Conservation (phyloP, 139 green algal species). For the Closterium sp. region DNA sequence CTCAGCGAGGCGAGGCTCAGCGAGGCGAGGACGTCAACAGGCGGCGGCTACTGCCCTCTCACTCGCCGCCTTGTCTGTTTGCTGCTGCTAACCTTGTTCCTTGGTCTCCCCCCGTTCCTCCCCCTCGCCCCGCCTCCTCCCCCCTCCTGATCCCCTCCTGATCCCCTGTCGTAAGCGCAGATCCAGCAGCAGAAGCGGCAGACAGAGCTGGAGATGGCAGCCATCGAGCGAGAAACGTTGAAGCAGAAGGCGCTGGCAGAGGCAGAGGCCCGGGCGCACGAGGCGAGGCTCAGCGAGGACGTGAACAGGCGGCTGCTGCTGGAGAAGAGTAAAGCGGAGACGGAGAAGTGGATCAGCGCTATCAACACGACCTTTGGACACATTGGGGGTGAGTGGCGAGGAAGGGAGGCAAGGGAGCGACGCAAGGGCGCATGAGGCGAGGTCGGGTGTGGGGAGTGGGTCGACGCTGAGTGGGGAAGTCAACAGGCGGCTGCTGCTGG, state of each 20-base stretch:
- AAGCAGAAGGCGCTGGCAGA: constrained; percentile 79
- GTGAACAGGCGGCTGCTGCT: constrained; percentile 34
- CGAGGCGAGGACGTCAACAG: no score
- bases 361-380: constrained; percentile 83
- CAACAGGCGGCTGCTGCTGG: constrained; percentile 66
- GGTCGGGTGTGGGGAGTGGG: no score
- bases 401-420: no score
- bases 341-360: constrained; percentile 71
- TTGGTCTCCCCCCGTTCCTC: no score
- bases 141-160: constrained; percentile 83
- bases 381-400: constrained; percentile 37
- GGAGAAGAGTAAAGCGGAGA: constrained; percentile 62
- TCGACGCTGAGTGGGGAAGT: constrained; percentile 96
- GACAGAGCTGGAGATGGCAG: constrained; percentile 45
- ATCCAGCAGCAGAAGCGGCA: constrained; percentile 43
- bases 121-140: no score
- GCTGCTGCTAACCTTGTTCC: no score
- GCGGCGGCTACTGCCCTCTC: no score
- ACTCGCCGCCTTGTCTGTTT: no score
- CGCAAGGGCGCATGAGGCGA: constrained; percentile 68
- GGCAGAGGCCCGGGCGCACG: constrained; percentile 84
- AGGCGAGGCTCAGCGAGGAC: constrained; percentile 64
- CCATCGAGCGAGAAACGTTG: constrained; percentile 73
- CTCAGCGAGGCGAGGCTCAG: constrained; percentile 56
- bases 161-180: no score